A percentile compares a stretch with the other conserved stretches of the same genome.
These are phyloP conservation scores for Sporothrix euskadiensis DNA, from an alignment of 2,329 filamentous ascomycete genomes.

Conservation along the genomic window DNA sequence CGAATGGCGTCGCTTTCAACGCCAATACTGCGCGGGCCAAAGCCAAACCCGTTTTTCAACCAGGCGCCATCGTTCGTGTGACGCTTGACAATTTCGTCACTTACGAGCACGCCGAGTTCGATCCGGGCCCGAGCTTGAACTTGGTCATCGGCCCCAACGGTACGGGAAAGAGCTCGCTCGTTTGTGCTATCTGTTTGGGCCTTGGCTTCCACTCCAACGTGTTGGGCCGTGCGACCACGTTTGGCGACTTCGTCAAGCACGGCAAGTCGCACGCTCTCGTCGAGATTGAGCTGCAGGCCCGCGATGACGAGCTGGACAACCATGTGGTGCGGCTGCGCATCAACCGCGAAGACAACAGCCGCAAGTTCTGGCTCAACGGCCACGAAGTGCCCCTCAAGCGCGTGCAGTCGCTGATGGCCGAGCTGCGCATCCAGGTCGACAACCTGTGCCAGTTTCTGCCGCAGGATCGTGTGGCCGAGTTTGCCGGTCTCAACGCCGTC, in stretches of 20 bases:
- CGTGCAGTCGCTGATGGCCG: conserved; percentile 66
- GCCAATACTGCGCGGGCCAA: conserved; percentile 15
- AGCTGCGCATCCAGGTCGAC: conserved; percentile 89
- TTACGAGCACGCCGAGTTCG: conserved; percentile 88
- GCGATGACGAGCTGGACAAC: conserved; percentile 60
- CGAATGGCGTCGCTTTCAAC: conserved; percentile 32
- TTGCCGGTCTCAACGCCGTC: conserved; percentile 78
- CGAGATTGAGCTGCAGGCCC: conserved; percentile 83
- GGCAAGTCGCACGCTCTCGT: conserved; percentile 74
- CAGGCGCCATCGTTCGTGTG: conserved; percentile 87
- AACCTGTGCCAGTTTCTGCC: conserved; percentile 97
- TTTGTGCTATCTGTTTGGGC: conserved; percentile 93
- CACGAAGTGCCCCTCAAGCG: conserved; percentile 61
- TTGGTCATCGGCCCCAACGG: conserved; percentile 99
- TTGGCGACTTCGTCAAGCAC: conserved; percentile 92
- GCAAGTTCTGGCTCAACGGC: conserved; percentile 76
- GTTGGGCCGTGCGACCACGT: conserved; percentile 79
- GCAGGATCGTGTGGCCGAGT: conserved; percentile 93
- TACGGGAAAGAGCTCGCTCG: conserved; percentile 94
- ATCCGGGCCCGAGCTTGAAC: conserved; percentile 87
- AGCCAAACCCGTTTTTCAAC: conserved; percentile 51
- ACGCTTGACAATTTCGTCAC: conserved; percentile 89
- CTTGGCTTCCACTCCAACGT: conserved; percentile 80
- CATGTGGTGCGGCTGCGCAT: conserved; percentile 75
- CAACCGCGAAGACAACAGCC: conserved; percentile 76